phyloP scores from a whole-genome alignment of 805 yeast genomes.

The Candida odintsovae region DNA sequence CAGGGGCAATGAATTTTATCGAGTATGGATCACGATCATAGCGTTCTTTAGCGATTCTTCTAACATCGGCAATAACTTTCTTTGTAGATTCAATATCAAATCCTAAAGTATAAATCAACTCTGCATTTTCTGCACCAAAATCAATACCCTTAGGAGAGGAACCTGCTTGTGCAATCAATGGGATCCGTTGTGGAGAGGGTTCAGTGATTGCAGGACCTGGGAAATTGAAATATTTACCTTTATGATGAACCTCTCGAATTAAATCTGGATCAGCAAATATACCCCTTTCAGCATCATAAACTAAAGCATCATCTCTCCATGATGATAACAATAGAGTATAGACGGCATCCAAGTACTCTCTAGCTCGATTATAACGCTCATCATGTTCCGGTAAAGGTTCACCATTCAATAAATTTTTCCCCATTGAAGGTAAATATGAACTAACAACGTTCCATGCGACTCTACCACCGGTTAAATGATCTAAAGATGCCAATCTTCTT shows the following conservation, averaged over 20 bases:
- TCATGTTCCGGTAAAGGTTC: conserved; percentile 29
- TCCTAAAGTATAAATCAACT: conserved; percentile 32
- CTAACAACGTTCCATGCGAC: conserved; percentile 43
- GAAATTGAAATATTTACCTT: conserved; percentile 33
- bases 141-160: conserved; percentile 33
- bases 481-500: conserved; percentile 25
- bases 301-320: conserved; percentile 33
- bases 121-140: conserved; percentile 39
- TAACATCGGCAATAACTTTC: conserved; percentile 22
- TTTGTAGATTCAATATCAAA: conserved; percentile 26
- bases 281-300: conserved; percentile 20
- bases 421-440: conserved; percentile 36
- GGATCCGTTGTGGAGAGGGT: conserved; percentile 38
- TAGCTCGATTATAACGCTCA: conserved; percentile 34
- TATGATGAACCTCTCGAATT: conserved; percentile 31
- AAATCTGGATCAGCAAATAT: conserved; percentile 28
- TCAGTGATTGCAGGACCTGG: conserved; percentile 34
- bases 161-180: conserved; percentile 40
- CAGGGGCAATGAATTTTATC: conserved; percentile 33
- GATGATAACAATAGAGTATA: conserved; percentile 33
- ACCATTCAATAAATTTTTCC: conserved; percentile 31
- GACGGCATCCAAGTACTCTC: conserved; percentile 34
- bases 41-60: conserved; percentile 27
- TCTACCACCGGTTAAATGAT: conserved; percentile 36
- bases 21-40: conserved; percentile 32